Percentiles rank a stretch among this genome's conserved stretches.
phyloP scores from a whole-genome alignment of 345 rosid species.

The Populus tremula region DNA sequence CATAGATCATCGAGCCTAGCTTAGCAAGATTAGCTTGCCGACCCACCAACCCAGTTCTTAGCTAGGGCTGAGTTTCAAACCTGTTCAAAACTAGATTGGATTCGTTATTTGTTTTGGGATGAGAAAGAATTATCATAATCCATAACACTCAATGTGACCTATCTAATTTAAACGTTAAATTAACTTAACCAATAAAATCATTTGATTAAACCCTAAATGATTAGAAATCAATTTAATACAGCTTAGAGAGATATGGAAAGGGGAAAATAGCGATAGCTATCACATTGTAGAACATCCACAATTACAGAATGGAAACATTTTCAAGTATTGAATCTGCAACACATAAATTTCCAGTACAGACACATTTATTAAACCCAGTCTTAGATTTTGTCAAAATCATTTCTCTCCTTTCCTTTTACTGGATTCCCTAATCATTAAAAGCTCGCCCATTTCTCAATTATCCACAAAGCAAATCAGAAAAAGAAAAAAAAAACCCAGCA shows the following conservation, averaged over 20 bases:
- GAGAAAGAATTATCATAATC: no score
- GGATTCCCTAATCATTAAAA: constrained; percentile 2
- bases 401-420: neutral
- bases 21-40: accelerated
- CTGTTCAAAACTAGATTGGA: no score
- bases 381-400: constrained; percentile 1
- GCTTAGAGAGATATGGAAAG: no score
- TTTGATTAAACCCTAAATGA: no score
- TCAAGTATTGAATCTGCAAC: neutral
- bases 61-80: no score
- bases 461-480: neutral
- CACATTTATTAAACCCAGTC: neutral
- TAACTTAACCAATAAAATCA: no score
- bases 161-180: no score
- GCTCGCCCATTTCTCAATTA: neutral
- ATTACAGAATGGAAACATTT: no score
- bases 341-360: neutral
- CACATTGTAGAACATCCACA: neutral
- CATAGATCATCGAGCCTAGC: accelerated
- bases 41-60: no score
- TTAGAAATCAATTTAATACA: no score
- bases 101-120: no score
- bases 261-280: neutral
- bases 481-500: neutral
- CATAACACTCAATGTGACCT: no score